Evolutionary conservation across 2,329 filamentous ascomycete species (phyloP).

Genomic region (Coleophoma eucalyptorum): DNA sequence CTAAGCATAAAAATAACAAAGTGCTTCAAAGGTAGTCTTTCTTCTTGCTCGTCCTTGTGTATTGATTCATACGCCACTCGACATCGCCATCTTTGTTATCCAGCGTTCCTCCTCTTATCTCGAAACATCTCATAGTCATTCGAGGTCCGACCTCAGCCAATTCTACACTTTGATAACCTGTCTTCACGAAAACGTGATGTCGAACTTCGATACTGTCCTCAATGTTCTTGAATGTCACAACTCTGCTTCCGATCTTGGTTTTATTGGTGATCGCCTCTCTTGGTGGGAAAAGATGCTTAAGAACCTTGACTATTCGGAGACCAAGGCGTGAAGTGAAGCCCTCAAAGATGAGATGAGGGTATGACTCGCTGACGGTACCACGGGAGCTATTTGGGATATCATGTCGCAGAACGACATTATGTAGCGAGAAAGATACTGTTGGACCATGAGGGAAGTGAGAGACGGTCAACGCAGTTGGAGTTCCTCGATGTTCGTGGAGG

Average conservation of each 20-base stretch:
- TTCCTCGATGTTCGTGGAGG: slow-evolving; percentile 88
- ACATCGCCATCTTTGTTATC: slow-evolving; percentile 95
- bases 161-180: slow-evolving; percentile 84
- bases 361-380: slow-evolving; percentile 87
- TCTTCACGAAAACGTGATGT: slow-evolving; percentile 91
- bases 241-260: slow-evolving; percentile 76
- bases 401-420: slow-evolving; percentile 88
- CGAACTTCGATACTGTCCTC: slow-evolving; percentile 92
- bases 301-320: slow-evolving; percentile 77
- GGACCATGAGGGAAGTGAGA: slow-evolving; percentile 87
- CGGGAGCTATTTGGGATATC: slow-evolving; percentile 87
- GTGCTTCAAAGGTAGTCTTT: slow-evolving; percentile 80
- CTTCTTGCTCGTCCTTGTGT: slow-evolving; percentile 89
- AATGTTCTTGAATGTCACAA: slow-evolving; percentile 92
- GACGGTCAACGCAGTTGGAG: slow-evolving; percentile 83
- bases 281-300: slow-evolving; percentile 94
- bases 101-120: slow-evolving; percentile 85
- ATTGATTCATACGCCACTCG: slow-evolving; percentile 95
- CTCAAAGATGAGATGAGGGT: slow-evolving; percentile 94
- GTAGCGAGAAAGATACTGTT: slow-evolving; percentile 80
- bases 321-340: slow-evolving; percentile 83
- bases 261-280: slow-evolving; percentile 69
- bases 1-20: slow-evolving; percentile 22
- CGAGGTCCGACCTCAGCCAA: slow-evolving; percentile 85
- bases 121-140: slow-evolving; percentile 96